phyloP scores from a whole-genome alignment of 441 rosid genomes.

The Croton setiger region DNA sequence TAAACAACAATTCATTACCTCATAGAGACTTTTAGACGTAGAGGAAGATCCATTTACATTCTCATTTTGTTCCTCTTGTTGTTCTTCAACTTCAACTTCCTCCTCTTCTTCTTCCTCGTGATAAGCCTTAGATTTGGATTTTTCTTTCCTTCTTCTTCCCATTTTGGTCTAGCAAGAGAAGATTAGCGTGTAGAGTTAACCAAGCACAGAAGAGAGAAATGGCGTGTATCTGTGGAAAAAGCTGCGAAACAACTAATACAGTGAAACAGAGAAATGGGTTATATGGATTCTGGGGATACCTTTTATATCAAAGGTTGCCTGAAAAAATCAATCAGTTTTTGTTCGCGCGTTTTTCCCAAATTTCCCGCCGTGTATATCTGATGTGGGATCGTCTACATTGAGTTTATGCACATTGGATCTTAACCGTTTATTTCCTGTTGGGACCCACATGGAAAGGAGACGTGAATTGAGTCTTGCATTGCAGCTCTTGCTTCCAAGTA shows the following conservation, averaged over 20 bases:
- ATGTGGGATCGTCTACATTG: background rate
- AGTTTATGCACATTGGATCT: background rate
- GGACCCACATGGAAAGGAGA: background rate
- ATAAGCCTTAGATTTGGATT: conserved; percentile 58
- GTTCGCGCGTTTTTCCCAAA: background rate
- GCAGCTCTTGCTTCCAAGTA: no score
- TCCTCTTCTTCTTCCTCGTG: conserved; percentile 38
- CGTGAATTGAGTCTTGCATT: no score
- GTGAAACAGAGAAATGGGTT: background rate
- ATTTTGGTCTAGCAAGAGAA: conserved; percentile 28
- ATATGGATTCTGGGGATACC: background rate
- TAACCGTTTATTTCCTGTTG: background rate
- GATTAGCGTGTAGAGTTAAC: background rate
- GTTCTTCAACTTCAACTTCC: conserved; percentile 28
- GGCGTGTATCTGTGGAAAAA: background rate
- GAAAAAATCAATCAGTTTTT: background rate
- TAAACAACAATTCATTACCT: conserved; percentile 34
- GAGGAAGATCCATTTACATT: conserved; percentile 26
- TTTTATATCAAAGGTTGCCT: background rate
- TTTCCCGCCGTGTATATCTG: background rate
- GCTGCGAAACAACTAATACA: background rate
- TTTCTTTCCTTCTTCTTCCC: conserved; percentile 48
- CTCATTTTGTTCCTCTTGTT: conserved; percentile 28
- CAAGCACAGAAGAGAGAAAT: background rate
- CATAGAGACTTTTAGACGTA: conserved; percentile 47